Conservation (phyloP, 108 stramenopile species). For the Fistulifera pelliculosa region DNA sequence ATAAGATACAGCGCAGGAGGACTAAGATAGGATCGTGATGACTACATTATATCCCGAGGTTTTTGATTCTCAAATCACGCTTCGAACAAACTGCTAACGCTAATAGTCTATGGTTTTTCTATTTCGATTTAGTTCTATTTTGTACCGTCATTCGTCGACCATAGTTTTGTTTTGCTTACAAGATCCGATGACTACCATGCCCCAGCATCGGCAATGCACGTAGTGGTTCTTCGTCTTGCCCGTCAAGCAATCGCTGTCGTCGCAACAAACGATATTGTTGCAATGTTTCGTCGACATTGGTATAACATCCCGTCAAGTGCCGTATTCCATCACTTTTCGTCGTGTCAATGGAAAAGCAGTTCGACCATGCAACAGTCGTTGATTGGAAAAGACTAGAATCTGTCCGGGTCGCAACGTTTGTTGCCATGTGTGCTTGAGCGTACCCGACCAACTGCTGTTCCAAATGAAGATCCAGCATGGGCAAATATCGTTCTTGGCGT, state of each 20-base stretch:
- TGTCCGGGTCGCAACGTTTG: conserved; percentile 38
- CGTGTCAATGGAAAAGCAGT: conserved; percentile 29
- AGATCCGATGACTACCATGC: no score
- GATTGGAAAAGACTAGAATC: conserved; percentile 70
- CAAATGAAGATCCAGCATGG: conserved; percentile 6
- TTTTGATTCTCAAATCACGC: no score
- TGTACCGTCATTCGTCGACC: no score
- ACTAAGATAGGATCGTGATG: no score
- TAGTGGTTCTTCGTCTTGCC: no score
- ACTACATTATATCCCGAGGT: no score
- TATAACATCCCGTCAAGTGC: conserved; percentile 75
- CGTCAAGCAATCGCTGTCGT: conserved; percentile 9
- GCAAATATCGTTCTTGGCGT: neutral
- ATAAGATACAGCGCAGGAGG: no score
- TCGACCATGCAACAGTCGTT: conserved; percentile 73
- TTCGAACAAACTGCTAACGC: no score
- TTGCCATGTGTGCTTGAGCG: conserved; percentile 61
- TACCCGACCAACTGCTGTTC: conserved; percentile 27
- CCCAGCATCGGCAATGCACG: no score
- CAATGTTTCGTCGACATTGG: conserved; percentile 63
- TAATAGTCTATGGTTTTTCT: no score
- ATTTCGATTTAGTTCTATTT: no score
- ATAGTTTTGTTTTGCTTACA: no score
- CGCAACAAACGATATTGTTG: conserved; percentile 48
- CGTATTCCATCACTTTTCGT: conserved; percentile 23